Conservation (phyloP, 2,329 filamentous ascomycete species). For the Sporothrix euskadiensis region DNA sequence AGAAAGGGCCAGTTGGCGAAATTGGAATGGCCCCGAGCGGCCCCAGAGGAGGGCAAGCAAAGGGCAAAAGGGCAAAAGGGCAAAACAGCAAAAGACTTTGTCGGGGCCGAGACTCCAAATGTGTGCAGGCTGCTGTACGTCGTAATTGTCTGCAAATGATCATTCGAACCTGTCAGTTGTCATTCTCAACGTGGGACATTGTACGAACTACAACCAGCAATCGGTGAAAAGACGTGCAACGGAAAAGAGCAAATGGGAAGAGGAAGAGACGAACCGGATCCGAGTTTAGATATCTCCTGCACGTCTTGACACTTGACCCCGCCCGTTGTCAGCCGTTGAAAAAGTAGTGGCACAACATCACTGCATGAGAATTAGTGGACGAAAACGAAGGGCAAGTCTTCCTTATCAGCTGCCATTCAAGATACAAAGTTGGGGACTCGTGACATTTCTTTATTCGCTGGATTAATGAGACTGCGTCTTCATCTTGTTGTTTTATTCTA, state of each 20-base stretch:
- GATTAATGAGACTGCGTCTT: neutral
- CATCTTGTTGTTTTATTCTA: too few species aligned
- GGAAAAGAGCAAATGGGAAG: neutral
- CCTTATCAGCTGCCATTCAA: neutral
- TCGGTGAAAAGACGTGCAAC: neutral
- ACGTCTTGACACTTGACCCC: neutral
- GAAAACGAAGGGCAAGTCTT: neutral
- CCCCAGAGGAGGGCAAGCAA: too few species aligned
- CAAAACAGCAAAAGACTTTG: neutral
- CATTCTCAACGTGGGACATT: neutral
- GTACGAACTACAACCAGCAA: neutral
- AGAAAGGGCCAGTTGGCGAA: neutral
- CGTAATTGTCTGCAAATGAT: neutral
- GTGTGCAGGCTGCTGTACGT: neutral
- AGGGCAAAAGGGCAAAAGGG: neutral
- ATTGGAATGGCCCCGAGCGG: neutral
- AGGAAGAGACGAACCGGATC: neutral
- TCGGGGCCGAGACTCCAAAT: neutral
- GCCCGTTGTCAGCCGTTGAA: neutral
- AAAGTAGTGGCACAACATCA: neutral
- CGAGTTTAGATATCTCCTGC: neutral
- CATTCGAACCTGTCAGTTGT: neutral
- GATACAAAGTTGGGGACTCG: too few species aligned
- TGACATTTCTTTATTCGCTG: too few species aligned
- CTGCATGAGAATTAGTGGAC: neutral